Conservation (phyloP, 805 yeast genomes). For the Pichia heedii region DNA sequence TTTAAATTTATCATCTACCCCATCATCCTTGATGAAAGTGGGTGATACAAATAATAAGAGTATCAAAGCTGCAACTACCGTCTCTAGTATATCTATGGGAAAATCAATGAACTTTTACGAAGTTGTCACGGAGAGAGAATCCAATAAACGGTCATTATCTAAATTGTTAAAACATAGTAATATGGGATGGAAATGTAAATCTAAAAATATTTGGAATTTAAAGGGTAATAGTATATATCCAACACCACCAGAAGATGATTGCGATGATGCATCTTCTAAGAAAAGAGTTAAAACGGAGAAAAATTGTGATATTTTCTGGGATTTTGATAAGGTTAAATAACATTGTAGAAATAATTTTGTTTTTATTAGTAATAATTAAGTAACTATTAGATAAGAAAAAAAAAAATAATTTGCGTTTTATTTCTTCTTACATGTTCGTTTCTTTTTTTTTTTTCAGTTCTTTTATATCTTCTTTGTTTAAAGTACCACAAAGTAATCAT, state of each 20-base stretch:
- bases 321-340: constrained; percentile 27
- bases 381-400: too few species aligned
- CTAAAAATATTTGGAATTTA: neutral
- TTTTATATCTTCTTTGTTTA: too few species aligned
- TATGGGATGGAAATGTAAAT: neutral
- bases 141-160: neutral
- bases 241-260: constrained; percentile 30
- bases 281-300: constrained; percentile 6
- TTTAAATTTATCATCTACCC: neutral
- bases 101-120: constrained; percentile 1
- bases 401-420: too few species aligned
- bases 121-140: constrained; percentile 3
- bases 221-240: constrained; percentile 16
- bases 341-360: neutral
- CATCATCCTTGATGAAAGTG: neutral
- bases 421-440: too few species aligned
- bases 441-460: too few species aligned
- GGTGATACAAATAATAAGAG: neutral
- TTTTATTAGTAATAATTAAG: constrained; percentile 2
- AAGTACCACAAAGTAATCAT: too few species aligned
- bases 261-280: neutral
- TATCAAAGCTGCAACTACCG: neutral
- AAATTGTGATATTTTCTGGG: constrained; percentile 17
- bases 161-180: neutral
- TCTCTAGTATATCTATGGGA: neutral